phyloP scores from a whole-genome alignment of 345 rosid species.

The Linum trigynum region DNA sequence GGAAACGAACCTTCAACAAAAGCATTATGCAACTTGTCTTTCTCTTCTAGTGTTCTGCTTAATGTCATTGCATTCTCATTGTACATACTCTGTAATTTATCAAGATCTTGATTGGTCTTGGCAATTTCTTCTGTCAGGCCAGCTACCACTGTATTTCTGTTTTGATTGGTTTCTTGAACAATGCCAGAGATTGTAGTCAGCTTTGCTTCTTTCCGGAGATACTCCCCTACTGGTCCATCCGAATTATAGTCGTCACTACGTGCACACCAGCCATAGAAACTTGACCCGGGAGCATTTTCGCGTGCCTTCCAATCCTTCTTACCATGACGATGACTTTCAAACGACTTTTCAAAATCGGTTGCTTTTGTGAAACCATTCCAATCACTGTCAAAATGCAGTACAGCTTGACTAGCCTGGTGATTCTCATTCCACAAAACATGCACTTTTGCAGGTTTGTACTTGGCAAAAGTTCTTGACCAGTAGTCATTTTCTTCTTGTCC shows the following conservation, averaged over 20 bases:
- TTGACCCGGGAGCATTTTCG: slow-evolving; percentile 25
- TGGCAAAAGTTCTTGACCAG: slow-evolving; percentile 52
- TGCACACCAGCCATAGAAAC: slow-evolving; percentile 72
- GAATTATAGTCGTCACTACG: slow-evolving; percentile 54
- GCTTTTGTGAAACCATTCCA: slow-evolving; percentile 61
- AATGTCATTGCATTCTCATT: slow-evolving; percentile 55
- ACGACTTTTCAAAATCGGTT: slow-evolving; percentile 54
- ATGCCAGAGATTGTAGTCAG: slow-evolving; percentile 48
- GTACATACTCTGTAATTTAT: slow-evolving; percentile 43
- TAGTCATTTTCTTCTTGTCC: slow-evolving; percentile 25
- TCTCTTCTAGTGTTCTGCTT: slow-evolving; percentile 62
- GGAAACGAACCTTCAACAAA: slow-evolving; percentile 53
- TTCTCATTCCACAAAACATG: slow-evolving; percentile 40
- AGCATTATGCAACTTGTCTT: slow-evolving; percentile 48
- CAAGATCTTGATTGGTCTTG: slow-evolving; percentile 49
- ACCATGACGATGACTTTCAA: slow-evolving; percentile 36
- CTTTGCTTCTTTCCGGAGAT: slow-evolving; percentile 51
- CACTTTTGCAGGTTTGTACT: slow-evolving; percentile 50
- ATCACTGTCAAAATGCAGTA: slow-evolving; percentile 43
- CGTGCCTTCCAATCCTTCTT: slow-evolving; percentile 48
- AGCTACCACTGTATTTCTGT: slow-evolving; percentile 37
- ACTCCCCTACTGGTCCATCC: slow-evolving; percentile 54
- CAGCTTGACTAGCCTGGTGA: slow-evolving; percentile 30
- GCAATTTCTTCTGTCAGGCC: slow-evolving; percentile 48
- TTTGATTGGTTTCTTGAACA: slow-evolving; percentile 32